Evolutionary conservation across 2,329 filamentous ascomycete genomes (phyloP), one percentile per base, ranked within the genome.

Genomic region (Metarhizium album): DNA sequence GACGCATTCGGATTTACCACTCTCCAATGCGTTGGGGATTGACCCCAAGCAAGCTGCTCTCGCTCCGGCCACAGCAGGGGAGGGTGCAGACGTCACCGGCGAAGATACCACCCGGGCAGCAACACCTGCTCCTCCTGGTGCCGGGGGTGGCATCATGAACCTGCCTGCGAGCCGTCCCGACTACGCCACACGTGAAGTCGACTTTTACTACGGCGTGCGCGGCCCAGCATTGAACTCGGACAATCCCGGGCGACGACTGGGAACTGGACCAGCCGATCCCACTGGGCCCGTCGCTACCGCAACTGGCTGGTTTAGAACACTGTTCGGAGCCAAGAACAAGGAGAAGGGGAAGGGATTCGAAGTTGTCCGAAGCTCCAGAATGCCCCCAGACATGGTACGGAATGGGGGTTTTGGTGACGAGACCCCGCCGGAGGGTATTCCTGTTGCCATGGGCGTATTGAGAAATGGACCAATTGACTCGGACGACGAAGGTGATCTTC

Each of bases 341-440:
- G 91, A 96, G 57, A 95, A 94, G 67, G 84, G 85, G 57, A 97
- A 97, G 67, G 93, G 93, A 0, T 98, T 98, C 58, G 93, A 97
- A 65, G 93, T 98, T 4, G 91, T 98, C 16, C 76, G 93, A 60
- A 96, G 90, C 64, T 81, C 89, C 7, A 80, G 90, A 50, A 90
- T 93, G 72, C 90, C 90, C 2, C 84, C 86, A 6, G 83, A 84
- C 52, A 86, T 89, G 73, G 62, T 66, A 60, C 55, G 70, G 71
- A 57, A 73, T 66, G 61, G 75, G 68, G 64, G 57, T 4, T 76
- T 81, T 52, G 81, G 79, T 40, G 74, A 84, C 52, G 86, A 87
- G 48, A 78, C 82, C 1, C 87, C 79, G 2, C 80, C 80, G 0
- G 79, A 84, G 58, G 82, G 81, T 2, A 80, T 83, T 37, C 82